Conservation (phyloP, 441 rosid species). For the Populus trichocarpa region DNA sequence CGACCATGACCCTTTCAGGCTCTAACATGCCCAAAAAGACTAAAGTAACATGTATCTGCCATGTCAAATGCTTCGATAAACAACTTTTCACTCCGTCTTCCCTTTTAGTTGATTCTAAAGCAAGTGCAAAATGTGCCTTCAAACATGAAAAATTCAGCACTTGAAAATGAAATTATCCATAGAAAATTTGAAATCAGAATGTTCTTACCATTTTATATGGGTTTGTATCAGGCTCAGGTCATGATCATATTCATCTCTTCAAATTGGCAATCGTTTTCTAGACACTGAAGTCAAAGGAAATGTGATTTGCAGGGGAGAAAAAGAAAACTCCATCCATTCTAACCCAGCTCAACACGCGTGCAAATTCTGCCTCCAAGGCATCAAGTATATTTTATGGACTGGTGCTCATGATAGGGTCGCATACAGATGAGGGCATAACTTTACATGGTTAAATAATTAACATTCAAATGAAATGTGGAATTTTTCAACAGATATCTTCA, state of each 20-base stretch:
- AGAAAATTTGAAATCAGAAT: neutral
- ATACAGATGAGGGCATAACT: neutral
- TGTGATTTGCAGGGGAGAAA: neutral
- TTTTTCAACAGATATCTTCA: neutral
- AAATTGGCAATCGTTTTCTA: neutral
- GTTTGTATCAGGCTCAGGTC: constrained; percentile 10
- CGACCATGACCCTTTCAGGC: too few relatives aligned
- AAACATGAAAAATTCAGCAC: neutral
- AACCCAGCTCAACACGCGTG: neutral
- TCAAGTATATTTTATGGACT: neutral
- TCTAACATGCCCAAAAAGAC: too few relatives aligned
- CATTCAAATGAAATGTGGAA: constrained; percentile 2
- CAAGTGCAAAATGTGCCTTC: neutral
- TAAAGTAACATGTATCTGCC: too few relatives aligned
- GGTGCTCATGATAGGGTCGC: neutral
- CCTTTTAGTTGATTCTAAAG: neutral
- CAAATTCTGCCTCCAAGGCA: neutral
- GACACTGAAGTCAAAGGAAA: neutral
- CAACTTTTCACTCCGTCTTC: neutral
- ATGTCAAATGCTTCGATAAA: neutral
- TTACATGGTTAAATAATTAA: neutral
- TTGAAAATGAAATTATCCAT: neutral
- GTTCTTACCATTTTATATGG: neutral
- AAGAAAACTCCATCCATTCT: neutral
- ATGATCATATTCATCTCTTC: neutral